phyloP scores from a whole-genome alignment of 2,329 filamentous ascomycete species.

The Ascochyta lentis region DNA sequence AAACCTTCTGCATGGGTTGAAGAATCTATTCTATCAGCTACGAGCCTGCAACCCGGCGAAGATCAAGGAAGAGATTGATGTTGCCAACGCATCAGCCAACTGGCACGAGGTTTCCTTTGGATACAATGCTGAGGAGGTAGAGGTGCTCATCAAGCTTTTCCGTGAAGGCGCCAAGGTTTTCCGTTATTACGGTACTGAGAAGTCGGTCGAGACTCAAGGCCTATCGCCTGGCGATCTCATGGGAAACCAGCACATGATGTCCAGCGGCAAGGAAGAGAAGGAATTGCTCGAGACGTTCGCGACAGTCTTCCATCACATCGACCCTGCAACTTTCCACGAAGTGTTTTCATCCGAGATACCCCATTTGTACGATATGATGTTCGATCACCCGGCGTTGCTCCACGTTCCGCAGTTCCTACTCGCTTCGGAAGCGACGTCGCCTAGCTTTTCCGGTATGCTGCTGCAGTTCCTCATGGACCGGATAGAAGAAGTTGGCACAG shows the following conservation, averaged over 20 bases:
- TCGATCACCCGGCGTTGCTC: constrained; percentile 90
- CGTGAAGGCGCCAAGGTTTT: constrained; percentile 96
- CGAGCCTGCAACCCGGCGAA: constrained; percentile 80
- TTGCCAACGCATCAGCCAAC: constrained; percentile 79
- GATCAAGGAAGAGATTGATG: constrained; percentile 69
- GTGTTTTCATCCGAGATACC: constrained; percentile 98
- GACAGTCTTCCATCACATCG: constrained; percentile 97
- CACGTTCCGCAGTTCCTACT: constrained; percentile 98
- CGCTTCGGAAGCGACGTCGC: constrained; percentile 96
- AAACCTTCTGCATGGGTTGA: constrained; percentile 92
- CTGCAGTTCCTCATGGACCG: constrained; percentile 96
- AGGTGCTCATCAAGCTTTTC: constrained; percentile 96
- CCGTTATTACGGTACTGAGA: constrained; percentile 93
- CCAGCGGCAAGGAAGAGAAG: constrained; percentile 94
- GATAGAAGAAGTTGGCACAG: constrained; percentile 91
- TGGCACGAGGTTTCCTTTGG: constrained; percentile 97
- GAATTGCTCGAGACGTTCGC: constrained; percentile 97
- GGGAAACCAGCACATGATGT: constrained; percentile 93
- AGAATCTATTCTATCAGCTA: constrained; percentile 95
- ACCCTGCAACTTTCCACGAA: constrained; percentile 97
- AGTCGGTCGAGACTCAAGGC: constrained; percentile 75
- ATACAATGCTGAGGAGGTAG: constrained; percentile 95
- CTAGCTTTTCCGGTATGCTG: constrained; percentile 97
- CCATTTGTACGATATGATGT: constrained; percentile 95
- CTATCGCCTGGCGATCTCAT: constrained; percentile 88